Percentiles rank a stretch among this genome's conserved stretches.
Evolutionary conservation across 805 yeast species (phyloP).

Genomic region (Candida loeiensis): DNA sequence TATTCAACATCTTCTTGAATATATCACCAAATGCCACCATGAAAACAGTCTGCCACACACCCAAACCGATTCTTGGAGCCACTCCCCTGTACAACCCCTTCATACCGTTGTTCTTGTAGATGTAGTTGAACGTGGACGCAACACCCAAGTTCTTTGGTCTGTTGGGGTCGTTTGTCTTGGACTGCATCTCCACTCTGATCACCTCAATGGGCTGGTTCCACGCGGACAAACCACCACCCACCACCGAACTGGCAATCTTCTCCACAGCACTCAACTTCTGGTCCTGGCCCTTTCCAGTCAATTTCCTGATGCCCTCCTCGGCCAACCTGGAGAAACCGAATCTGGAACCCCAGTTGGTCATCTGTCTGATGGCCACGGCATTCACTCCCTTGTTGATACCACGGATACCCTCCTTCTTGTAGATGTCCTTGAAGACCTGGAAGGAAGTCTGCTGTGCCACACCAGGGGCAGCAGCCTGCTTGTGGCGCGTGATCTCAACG

Average conservation of each 20-base stretch:
- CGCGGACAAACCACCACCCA: conserved; percentile 97
- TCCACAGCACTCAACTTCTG: conserved; percentile 70
- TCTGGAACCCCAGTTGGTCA: conserved; percentile 99
- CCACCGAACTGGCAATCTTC: conserved; percentile 76
- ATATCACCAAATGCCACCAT: conserved; percentile 98
- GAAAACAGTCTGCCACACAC: conserved; percentile 97
- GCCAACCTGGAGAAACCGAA: conserved; percentile 91
- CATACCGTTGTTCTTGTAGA: conserved; percentile 77
- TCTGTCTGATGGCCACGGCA: conserved; percentile 98
- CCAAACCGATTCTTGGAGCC: conserved; percentile 92
- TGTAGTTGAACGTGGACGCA: conserved; percentile 70
- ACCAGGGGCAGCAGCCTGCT: conserved; percentile 65
- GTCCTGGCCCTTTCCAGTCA: conserved; percentile 53
- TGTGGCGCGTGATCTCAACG: conserved; percentile 90
- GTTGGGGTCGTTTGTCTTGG: conserved; percentile 88
- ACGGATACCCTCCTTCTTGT: conserved; percentile 78
- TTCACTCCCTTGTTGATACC: conserved; percentile 98
- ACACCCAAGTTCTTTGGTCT: conserved; percentile 91
- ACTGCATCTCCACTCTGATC: conserved; percentile 96
- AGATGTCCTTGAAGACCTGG: conserved; percentile 83
- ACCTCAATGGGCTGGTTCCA: conserved; percentile 99
- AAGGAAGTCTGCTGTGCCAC: conserved; percentile 65
- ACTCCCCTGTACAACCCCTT: conserved; percentile 95
- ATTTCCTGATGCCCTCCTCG: conserved; percentile 72
- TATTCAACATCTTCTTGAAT: conserved; percentile 39